Percentiles rank a stretch among this genome's conserved stretches.
Evolutionary conservation across 148 eudicot species (phyloP).

Genomic region (Gaultheria prostrata): DNA sequence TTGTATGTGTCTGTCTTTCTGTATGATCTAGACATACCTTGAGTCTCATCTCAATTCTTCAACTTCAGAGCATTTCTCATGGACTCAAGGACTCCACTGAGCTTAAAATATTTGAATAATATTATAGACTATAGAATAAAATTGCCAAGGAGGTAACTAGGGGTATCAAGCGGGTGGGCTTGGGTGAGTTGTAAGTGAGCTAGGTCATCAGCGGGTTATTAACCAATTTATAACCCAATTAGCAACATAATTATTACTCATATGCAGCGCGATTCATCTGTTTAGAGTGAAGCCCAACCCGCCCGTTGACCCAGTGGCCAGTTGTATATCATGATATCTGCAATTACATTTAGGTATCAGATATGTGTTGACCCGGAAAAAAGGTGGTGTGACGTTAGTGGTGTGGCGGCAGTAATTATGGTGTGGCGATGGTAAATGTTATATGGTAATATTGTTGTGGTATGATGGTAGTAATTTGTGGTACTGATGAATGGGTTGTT

Average conservation of each 20-base stretch:
- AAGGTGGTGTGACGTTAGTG: neutral
- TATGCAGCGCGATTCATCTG: neutral
- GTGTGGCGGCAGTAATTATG: neutral
- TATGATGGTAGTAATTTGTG: neutral
- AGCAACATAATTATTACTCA: neutral
- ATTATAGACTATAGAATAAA: neutral
- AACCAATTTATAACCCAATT: neutral
- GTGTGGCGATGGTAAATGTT: neutral
- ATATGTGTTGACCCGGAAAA: neutral
- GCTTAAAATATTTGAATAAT: neutral
- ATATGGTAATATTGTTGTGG: neutral
- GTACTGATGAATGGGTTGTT: neutral
- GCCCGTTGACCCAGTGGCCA: neutral
- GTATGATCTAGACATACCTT: neutral
- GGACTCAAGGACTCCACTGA: neutral
- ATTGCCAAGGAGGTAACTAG: neutral
- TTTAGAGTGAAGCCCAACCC: neutral
- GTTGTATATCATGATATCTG: neutral
- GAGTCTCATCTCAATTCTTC: neutral
- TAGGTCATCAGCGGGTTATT: neutral
- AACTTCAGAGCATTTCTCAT: neutral
- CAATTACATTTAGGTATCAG: neutral
- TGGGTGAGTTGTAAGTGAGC: neutral
- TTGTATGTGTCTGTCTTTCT: neutral
- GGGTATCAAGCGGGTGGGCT: neutral